phyloP scores from a whole-genome alignment of 2,329 filamentous ascomycete genomes.

The Alternaria ventricosa region DNA sequence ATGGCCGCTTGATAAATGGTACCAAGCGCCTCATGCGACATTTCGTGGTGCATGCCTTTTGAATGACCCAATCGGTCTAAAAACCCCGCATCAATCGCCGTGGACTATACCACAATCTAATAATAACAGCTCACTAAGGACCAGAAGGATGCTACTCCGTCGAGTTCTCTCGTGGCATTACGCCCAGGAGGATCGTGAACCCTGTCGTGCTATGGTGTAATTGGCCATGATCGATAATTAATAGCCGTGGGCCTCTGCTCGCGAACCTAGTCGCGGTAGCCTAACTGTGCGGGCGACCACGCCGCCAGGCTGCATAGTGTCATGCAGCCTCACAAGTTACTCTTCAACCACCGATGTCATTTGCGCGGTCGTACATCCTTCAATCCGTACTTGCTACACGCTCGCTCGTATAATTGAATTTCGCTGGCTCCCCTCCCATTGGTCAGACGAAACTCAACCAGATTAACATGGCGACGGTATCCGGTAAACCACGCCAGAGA shows the following conservation, averaged over 20 bases:
- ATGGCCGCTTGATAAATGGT: background rate
- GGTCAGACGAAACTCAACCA: background rate
- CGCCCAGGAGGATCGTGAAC: background rate
- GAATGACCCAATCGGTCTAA: background rate
- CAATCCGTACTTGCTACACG: background rate
- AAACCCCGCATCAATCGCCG: background rate
- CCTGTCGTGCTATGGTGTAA: background rate
- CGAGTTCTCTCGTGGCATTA: background rate
- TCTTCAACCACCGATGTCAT: background rate
- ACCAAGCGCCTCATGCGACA: background rate
- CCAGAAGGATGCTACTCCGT: background rate
- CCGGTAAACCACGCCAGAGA: slow-evolving; percentile 20
- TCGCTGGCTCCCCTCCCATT: background rate
- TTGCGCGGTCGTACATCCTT: slow-evolving; percentile 7
- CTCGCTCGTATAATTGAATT: background rate
- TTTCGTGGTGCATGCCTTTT: background rate
- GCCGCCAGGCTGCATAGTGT: slow-evolving; percentile 9
- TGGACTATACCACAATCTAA: background rate
- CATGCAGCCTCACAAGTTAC: slow-evolving; percentile 8
- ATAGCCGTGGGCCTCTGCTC: background rate
- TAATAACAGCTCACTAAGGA: background rate
- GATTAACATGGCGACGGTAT: slow-evolving; percentile 4
- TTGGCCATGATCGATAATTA: background rate
- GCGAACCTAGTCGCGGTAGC: background rate
- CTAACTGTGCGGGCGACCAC: background rate